Evolutionary conservation across 352 stramenopile genomes (phyloP).

Genomic region (Phytophthora nicotianae): DNA sequence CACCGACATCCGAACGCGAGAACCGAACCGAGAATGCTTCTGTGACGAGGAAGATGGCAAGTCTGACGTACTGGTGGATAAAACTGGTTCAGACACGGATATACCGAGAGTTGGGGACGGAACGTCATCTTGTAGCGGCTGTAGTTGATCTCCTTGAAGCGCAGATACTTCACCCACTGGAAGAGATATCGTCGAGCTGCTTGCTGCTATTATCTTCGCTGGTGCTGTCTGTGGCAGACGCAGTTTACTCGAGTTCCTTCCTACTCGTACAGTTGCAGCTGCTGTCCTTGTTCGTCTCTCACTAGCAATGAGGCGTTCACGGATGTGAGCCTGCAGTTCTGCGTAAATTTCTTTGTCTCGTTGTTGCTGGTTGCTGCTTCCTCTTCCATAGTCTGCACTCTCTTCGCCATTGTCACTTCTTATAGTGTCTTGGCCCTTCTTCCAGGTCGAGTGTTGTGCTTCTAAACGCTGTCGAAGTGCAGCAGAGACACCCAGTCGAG

Average conservation of each 20-base stretch:
- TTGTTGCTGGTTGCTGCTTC: constrained; percentile 8
- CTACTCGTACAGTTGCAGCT: constrained; percentile 18
- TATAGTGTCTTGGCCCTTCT: constrained; percentile 1
- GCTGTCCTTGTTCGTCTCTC: constrained; percentile 33
- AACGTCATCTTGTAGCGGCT: constrained; percentile 1
- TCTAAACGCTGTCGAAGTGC: constrained; percentile 36
- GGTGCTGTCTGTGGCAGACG: constrained; percentile 24
- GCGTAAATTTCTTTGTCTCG: constrained; percentile 26
- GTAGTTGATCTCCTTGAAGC: constrained; percentile 8
- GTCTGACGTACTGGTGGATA: constrained; percentile 3
- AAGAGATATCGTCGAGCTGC: constrained; percentile 16
- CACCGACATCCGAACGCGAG: constrained; percentile 19
- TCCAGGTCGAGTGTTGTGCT: constrained; percentile 25
- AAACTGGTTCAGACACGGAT: constrained; percentile 19
- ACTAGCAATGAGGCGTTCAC: constrained; percentile 28
- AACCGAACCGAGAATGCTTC: constrained; percentile 16
- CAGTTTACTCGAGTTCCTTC: constrained; percentile 5
- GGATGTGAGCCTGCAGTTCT: constrained; percentile 26
- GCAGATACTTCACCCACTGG: constrained; percentile 1
- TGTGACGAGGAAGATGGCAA: constrained; percentile 2
- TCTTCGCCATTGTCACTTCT: constrained; percentile 17
- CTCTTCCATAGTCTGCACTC: constrained; percentile 5
- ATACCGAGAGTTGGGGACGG: neutral
- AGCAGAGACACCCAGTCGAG: constrained; percentile 3
- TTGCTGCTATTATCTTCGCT: constrained; percentile 12